Conservation (phyloP, 2,329 filamentous ascomycete genomes). For the Colletotrichum sp. region DNA sequence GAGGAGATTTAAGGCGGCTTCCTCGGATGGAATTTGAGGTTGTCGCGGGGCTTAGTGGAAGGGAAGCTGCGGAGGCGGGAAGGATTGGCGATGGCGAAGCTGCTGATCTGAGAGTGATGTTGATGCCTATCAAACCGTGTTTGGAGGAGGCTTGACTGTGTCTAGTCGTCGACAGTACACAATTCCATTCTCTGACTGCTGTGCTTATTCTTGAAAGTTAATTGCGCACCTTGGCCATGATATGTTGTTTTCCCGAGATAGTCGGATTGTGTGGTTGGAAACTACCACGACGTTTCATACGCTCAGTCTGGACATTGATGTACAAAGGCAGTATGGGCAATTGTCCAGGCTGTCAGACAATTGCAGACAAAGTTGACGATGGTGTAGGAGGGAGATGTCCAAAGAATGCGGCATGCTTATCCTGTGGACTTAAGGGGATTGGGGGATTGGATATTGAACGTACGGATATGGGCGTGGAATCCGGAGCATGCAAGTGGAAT, state of each 20-base stretch:
- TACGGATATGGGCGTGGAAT: no score
- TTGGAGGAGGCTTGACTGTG: slow-evolving; percentile 5
- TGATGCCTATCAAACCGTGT: neutral
- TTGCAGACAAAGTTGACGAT: neutral
- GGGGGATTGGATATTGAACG: no score
- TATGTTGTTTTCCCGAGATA: no score
- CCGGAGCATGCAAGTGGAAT: no score
- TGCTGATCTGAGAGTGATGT: slow-evolving; percentile 6
- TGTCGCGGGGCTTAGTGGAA: neutral
- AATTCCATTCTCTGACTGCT: slow-evolving; percentile 10
- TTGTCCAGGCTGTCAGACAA: neutral
- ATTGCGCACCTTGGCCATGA: neutral
- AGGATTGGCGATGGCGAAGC: neutral
- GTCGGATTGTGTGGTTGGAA: neutral
- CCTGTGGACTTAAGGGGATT: neutral
- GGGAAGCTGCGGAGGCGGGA: neutral
- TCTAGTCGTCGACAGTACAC: slow-evolving; percentile 10
- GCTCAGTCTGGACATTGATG: no score
- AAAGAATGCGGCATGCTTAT: neutral
- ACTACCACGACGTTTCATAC: no score
- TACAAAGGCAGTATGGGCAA: no score
- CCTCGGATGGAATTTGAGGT: neutral
- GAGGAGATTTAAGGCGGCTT: slow-evolving; percentile 22
- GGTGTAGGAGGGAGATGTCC: neutral
- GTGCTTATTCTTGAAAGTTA: neutral